Evolutionary conservation across 2,329 filamentous ascomycete species (phyloP).

Genomic region (Zarea fungicola): DNA sequence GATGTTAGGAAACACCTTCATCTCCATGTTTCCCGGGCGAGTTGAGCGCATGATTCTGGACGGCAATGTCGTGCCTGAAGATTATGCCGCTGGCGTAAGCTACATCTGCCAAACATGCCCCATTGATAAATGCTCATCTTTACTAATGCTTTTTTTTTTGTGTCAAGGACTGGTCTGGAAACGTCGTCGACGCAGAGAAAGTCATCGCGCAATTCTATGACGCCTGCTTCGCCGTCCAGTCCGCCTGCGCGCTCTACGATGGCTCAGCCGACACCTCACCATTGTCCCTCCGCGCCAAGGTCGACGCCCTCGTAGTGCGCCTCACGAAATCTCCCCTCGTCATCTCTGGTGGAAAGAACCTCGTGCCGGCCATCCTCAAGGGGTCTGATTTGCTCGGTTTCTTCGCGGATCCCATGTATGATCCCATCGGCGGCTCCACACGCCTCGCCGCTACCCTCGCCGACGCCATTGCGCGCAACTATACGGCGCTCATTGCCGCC

Average conservation of each 20-base stretch:
- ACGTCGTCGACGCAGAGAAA: conserved; percentile 28
- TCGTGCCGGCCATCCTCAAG: conserved; percentile 21
- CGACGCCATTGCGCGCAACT: conserved; percentile 3
- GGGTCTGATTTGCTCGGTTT: conserved; percentile 20
- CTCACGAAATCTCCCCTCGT: conserved; percentile 21
- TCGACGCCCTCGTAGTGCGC: conserved; percentile 21
- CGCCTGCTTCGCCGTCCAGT: conserved; percentile 25
- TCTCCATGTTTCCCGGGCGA: conserved; percentile 22
- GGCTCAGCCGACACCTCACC: conserved; percentile 6
- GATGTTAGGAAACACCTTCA: conserved; percentile 20
- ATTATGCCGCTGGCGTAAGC: conserved; percentile 26
- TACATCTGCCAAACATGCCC: no score
- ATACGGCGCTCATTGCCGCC: not conserved
- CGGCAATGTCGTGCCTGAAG: conserved; percentile 26
- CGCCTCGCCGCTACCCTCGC: conserved; percentile 7
- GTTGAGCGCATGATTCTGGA: conserved; percentile 34
- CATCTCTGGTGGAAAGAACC: not conserved
- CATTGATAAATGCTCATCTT: not conserved
- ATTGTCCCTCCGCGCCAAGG: conserved; percentile 16
- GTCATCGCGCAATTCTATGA: conserved; percentile 25
- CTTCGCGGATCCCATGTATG: conserved; percentile 24
- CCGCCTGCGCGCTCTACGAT: conserved; percentile 8
- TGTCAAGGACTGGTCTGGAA: conserved; percentile 22
- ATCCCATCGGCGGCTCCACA: conserved; percentile 17
- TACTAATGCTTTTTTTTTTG: not conserved